These are phyloP conservation scores for Colletotrichum eremochloae DNA, from an alignment of 2,329 filamentous ascomycete genomes.

Conservation along the genomic window DNA sequence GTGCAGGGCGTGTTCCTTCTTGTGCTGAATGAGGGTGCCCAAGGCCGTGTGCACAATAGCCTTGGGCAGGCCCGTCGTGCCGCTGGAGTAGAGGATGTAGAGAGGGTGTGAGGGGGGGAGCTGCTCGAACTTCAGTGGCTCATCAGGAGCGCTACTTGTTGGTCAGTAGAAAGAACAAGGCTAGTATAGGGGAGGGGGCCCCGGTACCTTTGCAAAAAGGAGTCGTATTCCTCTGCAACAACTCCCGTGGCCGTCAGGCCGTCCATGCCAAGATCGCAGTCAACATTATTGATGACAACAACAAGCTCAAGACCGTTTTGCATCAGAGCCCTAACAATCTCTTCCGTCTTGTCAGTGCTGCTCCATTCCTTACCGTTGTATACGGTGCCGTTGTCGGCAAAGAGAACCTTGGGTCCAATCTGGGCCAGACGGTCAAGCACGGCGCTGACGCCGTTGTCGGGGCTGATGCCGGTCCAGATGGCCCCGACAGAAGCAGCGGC, in stretches of 20 bases:
- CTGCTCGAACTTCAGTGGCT: constrained; percentile 76
- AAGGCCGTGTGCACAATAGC: constrained; percentile 94
- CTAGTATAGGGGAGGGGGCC: neutral
- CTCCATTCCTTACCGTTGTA: constrained; percentile 94
- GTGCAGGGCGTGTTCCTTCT: constrained; percentile 94
- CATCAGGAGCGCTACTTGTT: constrained; percentile 53
- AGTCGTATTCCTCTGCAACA: constrained; percentile 58
- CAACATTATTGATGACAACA: constrained; percentile 79
- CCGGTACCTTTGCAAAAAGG: constrained; percentile 53
- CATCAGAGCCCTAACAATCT: constrained; percentile 77
- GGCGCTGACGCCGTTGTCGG: constrained; percentile 91
- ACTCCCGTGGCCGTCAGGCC: constrained; percentile 57
- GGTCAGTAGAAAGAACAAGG: neutral
- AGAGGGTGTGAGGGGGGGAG: constrained; percentile 88
- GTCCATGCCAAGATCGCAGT: constrained; percentile 58
- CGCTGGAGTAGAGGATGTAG: constrained; percentile 93
- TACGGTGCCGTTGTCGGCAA: constrained; percentile 87
- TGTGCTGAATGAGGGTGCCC: constrained; percentile 94
- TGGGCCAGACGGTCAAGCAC: constrained; percentile 90
- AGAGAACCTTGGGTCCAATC: constrained; percentile 85
- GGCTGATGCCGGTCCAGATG: constrained; percentile 93
- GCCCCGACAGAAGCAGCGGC: constrained; percentile 85
- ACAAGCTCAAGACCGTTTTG: constrained; percentile 74
- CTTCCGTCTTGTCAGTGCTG: constrained; percentile 81
- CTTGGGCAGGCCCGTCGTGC: constrained; percentile 89